Evolutionary conservation across 352 stramenopile genomes (phyloP), one percentile per base, ranked within the genome.

Genomic region (Globisporangium sylvaticum): DNA sequence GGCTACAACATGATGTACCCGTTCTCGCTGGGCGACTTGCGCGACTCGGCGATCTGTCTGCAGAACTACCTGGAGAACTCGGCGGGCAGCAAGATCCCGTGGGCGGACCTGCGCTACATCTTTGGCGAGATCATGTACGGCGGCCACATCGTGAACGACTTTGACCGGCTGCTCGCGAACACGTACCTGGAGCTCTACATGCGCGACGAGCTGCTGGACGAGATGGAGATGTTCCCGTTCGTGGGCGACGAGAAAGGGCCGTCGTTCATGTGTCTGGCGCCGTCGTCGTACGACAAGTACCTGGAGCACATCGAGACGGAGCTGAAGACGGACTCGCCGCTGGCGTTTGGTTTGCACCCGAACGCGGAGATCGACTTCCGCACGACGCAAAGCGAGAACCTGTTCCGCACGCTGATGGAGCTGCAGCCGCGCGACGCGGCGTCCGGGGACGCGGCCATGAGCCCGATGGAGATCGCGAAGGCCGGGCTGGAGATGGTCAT

Each of bases 1-100:
- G 96, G 96, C n/a, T 99, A 98, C 82, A 99, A 99, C 71, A 99
- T 99, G 95, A 98, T 98, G 79, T 99, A 99, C 70, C 96, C 96
- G 5, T 99, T 99, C 76, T 98, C 91, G 27, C 91, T 98, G 58
- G 96, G 96, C 18, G 97, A 99, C 72, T 80, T 99, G 61, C 90
- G 92, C 42, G 96, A 98, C 74, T 98, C 90, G 32, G 91, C 95
- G 3, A 97, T 97, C 63, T 98, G 91, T 54, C 73, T 99, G 48
- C 83, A 94, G 66, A 99, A 99, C 72, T 99, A 99, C 64, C 95
- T 99, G 68, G 97, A 99, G 60, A 99, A 97, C 72, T 97, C 87
- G 25, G 91, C 88, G 4, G 81, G 83, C 18, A 90, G 90, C 25
- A 98, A 98, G 71, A 98, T 99, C 67, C 97, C 97, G 4, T 99